phyloP scores from a whole-genome alignment of 768 basidiomycete genomes.

The Russula virescens region DNA sequence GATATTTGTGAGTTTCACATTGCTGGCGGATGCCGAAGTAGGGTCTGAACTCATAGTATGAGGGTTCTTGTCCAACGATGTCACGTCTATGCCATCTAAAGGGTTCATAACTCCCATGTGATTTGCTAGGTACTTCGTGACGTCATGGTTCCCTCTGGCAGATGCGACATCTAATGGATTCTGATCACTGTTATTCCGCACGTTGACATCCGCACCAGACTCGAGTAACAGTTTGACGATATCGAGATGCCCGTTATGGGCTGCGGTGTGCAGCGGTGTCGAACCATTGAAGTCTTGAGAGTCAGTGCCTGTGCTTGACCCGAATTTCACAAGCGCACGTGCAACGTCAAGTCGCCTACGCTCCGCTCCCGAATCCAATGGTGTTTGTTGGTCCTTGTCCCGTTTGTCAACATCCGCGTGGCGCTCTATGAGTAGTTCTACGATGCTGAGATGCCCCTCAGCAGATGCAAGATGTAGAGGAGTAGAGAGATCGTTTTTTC shows the following conservation, averaged over 20 bases:
- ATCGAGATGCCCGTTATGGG: not conserved
- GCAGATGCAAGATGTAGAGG: not conserved
- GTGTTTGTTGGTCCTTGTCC: not conserved
- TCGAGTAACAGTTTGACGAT: not conserved
- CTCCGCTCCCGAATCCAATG: not conserved
- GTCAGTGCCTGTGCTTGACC: not conserved
- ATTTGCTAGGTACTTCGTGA: not conserved
- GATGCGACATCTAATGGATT: not conserved
- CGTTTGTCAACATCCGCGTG: not conserved
- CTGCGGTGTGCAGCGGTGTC: not conserved
- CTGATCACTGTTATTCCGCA: not conserved
- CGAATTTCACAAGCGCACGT: not conserved
- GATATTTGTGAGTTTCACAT: rapidly evolving
- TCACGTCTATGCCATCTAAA: not conserved
- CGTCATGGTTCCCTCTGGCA: not conserved
- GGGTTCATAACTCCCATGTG: not conserved
- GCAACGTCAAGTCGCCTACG: not conserved
- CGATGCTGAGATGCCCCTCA: not conserved
- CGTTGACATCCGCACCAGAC: not conserved
- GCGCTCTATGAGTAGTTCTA: not conserved
- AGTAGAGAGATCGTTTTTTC: not conserved
- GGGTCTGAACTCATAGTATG: not conserved
- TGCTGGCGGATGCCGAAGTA: too few species aligned
- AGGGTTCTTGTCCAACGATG: not conserved
- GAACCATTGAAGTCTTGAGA: not conserved